Evolutionary conservation across 1,284 basidiomycete genomes (phyloP), one percentile per base, ranked within the genome.

Genomic region (Ceratobasidium sp.): DNA sequence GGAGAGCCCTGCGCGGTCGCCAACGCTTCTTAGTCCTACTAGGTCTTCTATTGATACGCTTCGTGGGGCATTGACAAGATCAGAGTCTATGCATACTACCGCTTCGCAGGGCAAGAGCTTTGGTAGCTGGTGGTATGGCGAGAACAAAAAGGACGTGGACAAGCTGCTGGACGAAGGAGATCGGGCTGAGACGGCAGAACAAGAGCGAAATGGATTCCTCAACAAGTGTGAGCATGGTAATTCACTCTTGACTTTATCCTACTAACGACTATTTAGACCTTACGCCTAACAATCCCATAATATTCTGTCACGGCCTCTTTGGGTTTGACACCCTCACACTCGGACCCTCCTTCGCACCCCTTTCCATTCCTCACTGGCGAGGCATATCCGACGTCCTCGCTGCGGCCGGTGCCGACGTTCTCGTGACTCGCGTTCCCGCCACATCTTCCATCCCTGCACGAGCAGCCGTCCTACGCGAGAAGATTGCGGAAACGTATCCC

Each of bases 291-390:
- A 88, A 94, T 77, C 96, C 96, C 0, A 82, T 98, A 55, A 91
- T 98, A 2, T 97, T 98, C 80, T 97, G 95, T 77, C 96, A 98
- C 79, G 96, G 96, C 8, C 86, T 98, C 1, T 86, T 98, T 1
- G 95, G 95, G 4, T 95, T 95, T 78, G 93, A 95, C 79, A 89
- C 88, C 0, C 87, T 92, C 74, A 90, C 86, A 4, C 87, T 92
- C 54, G 74, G 71, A 18, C 89, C 90, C 9, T 82, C 88, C 18
- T 89, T 95, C 73, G 90, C 92, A 11, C 89, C 92, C 2, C 79
- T 98, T 30, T 89, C 95, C 78, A 93, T 98, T 58, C 87, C 90
- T 4, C 95, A 98, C 80, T 98, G 96, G 96, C 87, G 96, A 46
- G 96, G 96, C 2, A 96, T 98, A 76, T 91, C 91, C 78, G 94